These are phyloP conservation scores for Rhodocollybia butyracea DNA, from an alignment of 768 basidiomycete genomes.

Conservation along the genomic window DNA sequence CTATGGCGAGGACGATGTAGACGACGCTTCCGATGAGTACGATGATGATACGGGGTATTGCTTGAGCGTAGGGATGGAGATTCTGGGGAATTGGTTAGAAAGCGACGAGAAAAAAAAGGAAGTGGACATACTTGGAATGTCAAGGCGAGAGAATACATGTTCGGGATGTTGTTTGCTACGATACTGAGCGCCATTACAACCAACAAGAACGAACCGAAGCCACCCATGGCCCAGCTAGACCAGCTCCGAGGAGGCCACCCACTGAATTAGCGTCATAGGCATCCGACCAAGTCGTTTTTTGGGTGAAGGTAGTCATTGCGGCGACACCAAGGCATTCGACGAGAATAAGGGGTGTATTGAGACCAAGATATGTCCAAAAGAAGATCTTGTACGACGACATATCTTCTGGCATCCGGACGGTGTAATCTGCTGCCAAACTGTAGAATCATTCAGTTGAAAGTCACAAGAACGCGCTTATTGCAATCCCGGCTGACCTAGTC, in stretches of 20 bases:
- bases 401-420: conserved; percentile 41
- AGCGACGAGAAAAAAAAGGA: not conserved
- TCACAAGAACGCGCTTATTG: too few species aligned
- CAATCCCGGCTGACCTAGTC: not conserved
- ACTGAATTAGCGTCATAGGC: conserved; percentile 41
- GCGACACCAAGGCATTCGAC: conserved; percentile 39
- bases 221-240: conserved; percentile 45
- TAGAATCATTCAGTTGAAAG: not conserved
- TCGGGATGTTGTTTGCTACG: conserved; percentile 59
- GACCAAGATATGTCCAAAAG: conserved; percentile 48
- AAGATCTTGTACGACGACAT: conserved; percentile 34
- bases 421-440: conserved; percentile 51
- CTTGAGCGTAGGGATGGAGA: conserved; percentile 26
- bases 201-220: conserved; percentile 54
- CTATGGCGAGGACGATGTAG: conserved; percentile 27
- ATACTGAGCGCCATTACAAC: conserved; percentile 61
- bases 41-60: conserved; percentile 32
- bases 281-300: conserved; percentile 39
- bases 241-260: conserved; percentile 49
- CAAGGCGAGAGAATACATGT: conserved; percentile 59
- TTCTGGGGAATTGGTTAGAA: conserved; percentile 29
- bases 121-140: conserved; percentile 35
- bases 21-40: conserved; percentile 19
- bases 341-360: conserved; percentile 40
- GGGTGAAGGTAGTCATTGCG: conserved; percentile 38